Base-by-base conservation (phyloP, 2,329 filamentous ascomycete genomes). In the Hymenoscyphus fructigenus region DNA sequence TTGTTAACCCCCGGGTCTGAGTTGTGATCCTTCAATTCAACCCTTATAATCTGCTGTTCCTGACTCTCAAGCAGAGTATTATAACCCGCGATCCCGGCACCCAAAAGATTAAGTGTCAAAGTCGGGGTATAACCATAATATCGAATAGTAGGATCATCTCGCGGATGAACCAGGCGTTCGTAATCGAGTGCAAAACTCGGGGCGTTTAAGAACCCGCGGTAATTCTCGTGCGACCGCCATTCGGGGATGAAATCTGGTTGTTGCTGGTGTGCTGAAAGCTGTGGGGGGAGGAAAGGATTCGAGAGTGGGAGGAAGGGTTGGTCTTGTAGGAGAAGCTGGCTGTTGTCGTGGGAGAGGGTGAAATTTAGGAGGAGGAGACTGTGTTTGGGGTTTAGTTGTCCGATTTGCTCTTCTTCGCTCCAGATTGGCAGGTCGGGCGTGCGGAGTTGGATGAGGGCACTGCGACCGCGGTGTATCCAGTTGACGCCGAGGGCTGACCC, bases 351-450 rank as follows among this genome's bases (percentile, higher is more conserved):
- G 41, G 65, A 66, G 56, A 71, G 60, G 28, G 66, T 70, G 63
- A 70, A 68, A 66, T 69, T 68, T 50, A 70, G 66, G 38, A 70
- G 60, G 15, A 71, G 63, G 50, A 65, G 67, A 36, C 65, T 26
- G 47, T 26, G n/a, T 50, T 50, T 66, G 50, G 65, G 66, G 57
- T 41, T 61, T 5, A 60, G 32, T 47, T 62, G 63, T 55, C 67
- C 61, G 28, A 66, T 57, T 28, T 67, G 61, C 10, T 63, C 32
- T 28, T 59, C 26, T 17, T 57, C 34, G 55, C 68, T 66, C 68
- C 67, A 67, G 29, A 63, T 41, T 15, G 47, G 59, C 15, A 71
- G 59, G 61, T 68, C 67, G 53, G 68, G 68, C 29, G 65, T 68
- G 14, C 63, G 59, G 53, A 71, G 63, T 57, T 50, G 61, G 20